Conservation (phyloP, 2,329 filamentous ascomycete genomes). For the Aspergillus caelatus region DNA sequence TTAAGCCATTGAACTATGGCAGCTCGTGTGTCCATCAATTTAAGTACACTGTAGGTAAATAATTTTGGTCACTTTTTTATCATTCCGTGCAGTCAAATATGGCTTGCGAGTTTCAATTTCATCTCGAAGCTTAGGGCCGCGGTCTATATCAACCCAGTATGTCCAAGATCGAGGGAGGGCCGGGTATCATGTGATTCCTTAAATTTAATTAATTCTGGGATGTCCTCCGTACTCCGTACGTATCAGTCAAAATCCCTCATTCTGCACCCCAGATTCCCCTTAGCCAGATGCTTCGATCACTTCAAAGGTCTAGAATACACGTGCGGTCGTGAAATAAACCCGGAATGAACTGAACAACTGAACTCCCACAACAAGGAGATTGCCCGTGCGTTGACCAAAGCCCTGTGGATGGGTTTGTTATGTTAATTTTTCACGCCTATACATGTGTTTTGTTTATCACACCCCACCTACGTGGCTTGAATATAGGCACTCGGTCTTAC, state of each 20-base stretch:
- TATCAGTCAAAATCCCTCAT: background rate
- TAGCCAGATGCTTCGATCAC: background rate
- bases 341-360: background rate
- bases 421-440: background rate
- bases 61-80: no score
- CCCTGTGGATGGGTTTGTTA: background rate
- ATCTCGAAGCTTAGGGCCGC: background rate
- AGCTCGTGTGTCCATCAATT: no score
- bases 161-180: no score
- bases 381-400: background rate
- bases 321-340: background rate
- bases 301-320: background rate
- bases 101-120: background rate
- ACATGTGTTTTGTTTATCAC: background rate
- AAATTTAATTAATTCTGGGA: background rate
- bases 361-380: background rate
- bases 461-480: slow-evolving; percentile 1
- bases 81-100: no score
- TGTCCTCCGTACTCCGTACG: background rate
- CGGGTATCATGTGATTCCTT: background rate
- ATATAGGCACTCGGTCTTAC: background rate
- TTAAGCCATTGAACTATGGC: no score
- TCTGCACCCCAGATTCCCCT: background rate
- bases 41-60: no score
- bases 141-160: background rate